Base-by-base conservation (phyloP, 1,284 basidiomycete genomes). In the Cutaneotrichosporon dermatis region DNA sequence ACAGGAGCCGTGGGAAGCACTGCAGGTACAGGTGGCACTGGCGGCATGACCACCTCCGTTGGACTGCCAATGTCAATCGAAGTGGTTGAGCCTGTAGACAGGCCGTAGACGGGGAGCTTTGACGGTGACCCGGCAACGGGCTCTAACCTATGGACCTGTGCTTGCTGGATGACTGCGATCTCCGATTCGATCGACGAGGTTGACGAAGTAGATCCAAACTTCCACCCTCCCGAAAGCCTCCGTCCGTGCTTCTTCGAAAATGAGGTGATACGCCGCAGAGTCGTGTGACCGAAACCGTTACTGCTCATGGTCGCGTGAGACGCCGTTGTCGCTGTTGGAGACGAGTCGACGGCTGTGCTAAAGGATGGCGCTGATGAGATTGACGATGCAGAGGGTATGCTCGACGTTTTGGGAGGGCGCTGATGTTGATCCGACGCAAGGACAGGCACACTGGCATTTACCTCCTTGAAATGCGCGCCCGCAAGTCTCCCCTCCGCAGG, bases 201-300 rank as follows among this genome's bases (percentile, higher is more conserved):
- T 35, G 58, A 63, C 1, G 69, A 68, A 12, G 65, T 57, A 9
- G 50, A 61, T 4, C 68, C 70, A 60, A 76, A 75, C 58, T 70
- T 73, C 62, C 68, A 75, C 6, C 75, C 75, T 3, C 71, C 72
- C 1, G 73, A 75, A 6, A 76, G 44, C 37, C 70, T 46, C 4
- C 75, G 54, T 4, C 72, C 70, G 52, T 76, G 75, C 58, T 72
- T 75, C 53, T 69, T 72, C 5, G 73, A 73, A 9, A 75, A 57
- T 2, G 70, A 71, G 4, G 70, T 64, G 8, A 76, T 55, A 15
- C 70, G 61, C 6, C 59, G 55, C 36, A 76, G 45, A 5, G 73
- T 71, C 1, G 67, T 66, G 2, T 67, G 58, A 0, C 69, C 66
- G 6, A 44, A 50, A n/a, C 43, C 25, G 35, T 25, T 45, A 35